Evolutionary conservation across 2,329 filamentous ascomycete species (phyloP), one percentile per base, ranked within the genome.

Genomic region (Sphaceloma murrayae): DNA sequence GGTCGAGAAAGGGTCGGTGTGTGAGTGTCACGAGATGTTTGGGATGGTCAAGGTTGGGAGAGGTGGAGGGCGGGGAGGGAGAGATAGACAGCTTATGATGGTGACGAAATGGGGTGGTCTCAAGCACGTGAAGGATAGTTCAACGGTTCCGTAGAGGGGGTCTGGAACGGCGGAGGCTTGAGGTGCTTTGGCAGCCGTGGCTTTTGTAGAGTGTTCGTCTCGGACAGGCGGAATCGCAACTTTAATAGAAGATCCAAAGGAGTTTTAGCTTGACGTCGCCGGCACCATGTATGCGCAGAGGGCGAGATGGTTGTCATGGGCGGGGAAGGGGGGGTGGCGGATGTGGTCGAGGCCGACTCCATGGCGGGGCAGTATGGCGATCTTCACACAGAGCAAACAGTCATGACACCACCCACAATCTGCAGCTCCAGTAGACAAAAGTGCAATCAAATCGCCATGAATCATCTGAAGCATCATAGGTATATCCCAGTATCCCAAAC

Each of bases 401-500:
- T n/a, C n/a, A n/a, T n/a, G n/a, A n/a, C n/a, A n/a, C n/a, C n/a
- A n/a, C n/a, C n/a, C n/a, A n/a, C n/a, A n/a, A n/a, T n/a, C n/a
- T n/a, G n/a, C n/a, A n/a, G n/a, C n/a, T n/a, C n/a, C n/a, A n/a
- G n/a, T n/a, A n/a, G n/a, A n/a, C n/a, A n/a, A n/a, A n/a, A n/a
- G n/a, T n/a, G n/a, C n/a, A n/a, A n/a, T n/a, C n/a, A n/a, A n/a
- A n/a, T n/a, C n/a, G n/a, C n/a, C n/a, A n/a, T n/a, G n/a, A n/a
- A n/a, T n/a, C n/a, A n/a, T n/a, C n/a, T n/a, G n/a, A n/a, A n/a
- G n/a, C n/a, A 36, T 34, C 30, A 14, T 11, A 45, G 42, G 42
- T 45, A 45, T 45, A 36, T 45, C 21, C 22, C 42, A 13, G 3
- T 22, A n/a, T 11, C 21, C n/a, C n/a, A n/a, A 36, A 45, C 42